Conservation (phyloP, 371 early-diverging fungal species). For the Fennellomyces sp. region DNA sequence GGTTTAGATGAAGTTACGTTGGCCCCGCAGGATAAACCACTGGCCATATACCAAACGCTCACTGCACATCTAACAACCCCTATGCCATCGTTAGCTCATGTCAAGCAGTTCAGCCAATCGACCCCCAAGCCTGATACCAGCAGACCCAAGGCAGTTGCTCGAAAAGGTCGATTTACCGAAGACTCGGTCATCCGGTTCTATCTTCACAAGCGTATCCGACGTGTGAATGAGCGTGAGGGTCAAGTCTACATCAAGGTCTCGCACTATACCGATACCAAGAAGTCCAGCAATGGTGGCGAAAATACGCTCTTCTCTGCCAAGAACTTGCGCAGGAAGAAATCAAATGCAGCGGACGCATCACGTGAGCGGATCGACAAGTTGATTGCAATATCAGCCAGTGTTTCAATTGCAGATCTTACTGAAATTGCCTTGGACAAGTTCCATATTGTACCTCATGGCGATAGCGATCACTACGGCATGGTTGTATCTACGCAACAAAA, state of each 20-base stretch:
- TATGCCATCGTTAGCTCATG: slow-evolving; percentile 52
- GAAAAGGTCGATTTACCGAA: slow-evolving; percentile 36
- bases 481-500: slow-evolving; percentile 9
- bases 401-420: slow-evolving; percentile 34
- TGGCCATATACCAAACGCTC: slow-evolving; percentile 62
- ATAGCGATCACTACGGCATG: slow-evolving; percentile 19
- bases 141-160: slow-evolving; percentile 30
- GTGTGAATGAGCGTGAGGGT: slow-evolving; percentile 43
- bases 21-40: slow-evolving; percentile 59
- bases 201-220: slow-evolving; percentile 58
- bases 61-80: slow-evolving; percentile 65
- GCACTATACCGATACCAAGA: slow-evolving; percentile 26
- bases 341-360: slow-evolving; percentile 10
- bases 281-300: neutral
- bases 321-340: slow-evolving; percentile 19
- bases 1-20: slow-evolving; percentile 58
- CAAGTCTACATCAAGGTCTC: slow-evolving; percentile 50
- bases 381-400: slow-evolving; percentile 34
- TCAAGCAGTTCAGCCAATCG: slow-evolving; percentile 38
- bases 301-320: slow-evolving; percentile 16
- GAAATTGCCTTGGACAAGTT: slow-evolving; percentile 49
- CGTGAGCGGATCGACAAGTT: slow-evolving; percentile 44
- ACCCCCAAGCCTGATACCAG: slow-evolving; percentile 34
- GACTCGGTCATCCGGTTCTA: slow-evolving; percentile 51
- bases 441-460: slow-evolving; percentile 30